Conservation (phyloP, 2,329 filamentous ascomycete species). For the Clonostachys rosea region DNA sequence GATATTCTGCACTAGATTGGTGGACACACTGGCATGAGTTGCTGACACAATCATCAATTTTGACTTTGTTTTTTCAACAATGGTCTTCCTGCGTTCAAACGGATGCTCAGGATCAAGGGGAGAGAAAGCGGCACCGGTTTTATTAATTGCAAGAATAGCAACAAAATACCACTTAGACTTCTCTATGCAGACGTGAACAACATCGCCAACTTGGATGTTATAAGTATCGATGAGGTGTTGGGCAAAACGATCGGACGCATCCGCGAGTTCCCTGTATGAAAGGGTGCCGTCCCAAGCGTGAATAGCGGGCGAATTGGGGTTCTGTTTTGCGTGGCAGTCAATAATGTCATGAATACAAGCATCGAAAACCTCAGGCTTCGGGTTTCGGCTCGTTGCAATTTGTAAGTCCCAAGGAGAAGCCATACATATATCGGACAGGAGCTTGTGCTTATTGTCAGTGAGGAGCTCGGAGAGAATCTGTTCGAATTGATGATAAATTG, state of each 20-base stretch:
- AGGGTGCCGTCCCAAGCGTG: slow-evolving; percentile 33
- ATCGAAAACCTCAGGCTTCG: background rate
- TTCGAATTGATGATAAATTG: slow-evolving; percentile 1
- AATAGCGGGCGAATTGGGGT: slow-evolving; percentile 23
- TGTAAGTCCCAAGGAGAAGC: background rate
- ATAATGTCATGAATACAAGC: slow-evolving; percentile 1
- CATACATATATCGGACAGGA: slow-evolving; percentile 1
- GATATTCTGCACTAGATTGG: background rate
- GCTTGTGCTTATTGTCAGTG: slow-evolving; percentile 12
- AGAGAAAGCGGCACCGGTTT: slow-evolving; percentile 1
- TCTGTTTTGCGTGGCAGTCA: background rate
- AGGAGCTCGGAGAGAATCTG: slow-evolving; percentile 2
- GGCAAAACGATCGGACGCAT: background rate
- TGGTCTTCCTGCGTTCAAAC: background rate
- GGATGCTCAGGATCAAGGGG: slow-evolving; percentile 1
- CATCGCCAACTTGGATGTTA: background rate
- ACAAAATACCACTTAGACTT: slow-evolving; percentile 2
- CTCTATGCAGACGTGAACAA: slow-evolving; percentile 1
- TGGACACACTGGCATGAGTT: background rate
- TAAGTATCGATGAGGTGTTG: background rate
- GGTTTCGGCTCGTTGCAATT: background rate
- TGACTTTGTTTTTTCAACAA: background rate
- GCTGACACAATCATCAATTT: background rate
- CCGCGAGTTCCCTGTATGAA: slow-evolving; percentile 25
- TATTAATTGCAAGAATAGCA: slow-evolving; percentile 1